Evolutionary conservation across 2,329 filamentous ascomycete genomes (phyloP).

Genomic region (Fusarium buxicola): DNA sequence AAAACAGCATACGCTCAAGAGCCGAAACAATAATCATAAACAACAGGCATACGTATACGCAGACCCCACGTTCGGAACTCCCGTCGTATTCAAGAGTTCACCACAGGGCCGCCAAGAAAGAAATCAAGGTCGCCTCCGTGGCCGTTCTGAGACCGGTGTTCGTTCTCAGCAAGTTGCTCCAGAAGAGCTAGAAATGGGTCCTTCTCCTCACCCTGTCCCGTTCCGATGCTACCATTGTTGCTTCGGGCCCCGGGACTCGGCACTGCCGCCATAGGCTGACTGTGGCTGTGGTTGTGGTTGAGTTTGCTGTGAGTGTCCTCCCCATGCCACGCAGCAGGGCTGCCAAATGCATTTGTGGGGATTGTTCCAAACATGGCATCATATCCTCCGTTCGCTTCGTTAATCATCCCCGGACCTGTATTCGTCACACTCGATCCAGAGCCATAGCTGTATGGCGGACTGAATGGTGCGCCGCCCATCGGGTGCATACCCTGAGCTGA

Average conservation of each 20-base stretch:
- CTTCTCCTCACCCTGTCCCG: slow-evolving; percentile 71
- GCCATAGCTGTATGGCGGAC: slow-evolving; percentile 56
- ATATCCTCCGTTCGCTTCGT: slow-evolving; percentile 55
- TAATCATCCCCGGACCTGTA: slow-evolving; percentile 44
- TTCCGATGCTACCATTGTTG: slow-evolving; percentile 62
- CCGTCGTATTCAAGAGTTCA: slow-evolving; percentile 24
- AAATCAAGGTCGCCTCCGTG: slow-evolving; percentile 82
- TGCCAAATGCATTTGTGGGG: slow-evolving; percentile 65
- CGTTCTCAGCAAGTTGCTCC: slow-evolving; percentile 86
- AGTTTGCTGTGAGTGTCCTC: slow-evolving; percentile 49
- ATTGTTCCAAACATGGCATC: slow-evolving; percentile 71
- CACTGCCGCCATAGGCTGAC: slow-evolving; percentile 37
- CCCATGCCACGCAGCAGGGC: slow-evolving; percentile 63
- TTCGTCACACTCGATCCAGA: slow-evolving; percentile 47
- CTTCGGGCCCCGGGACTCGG: slow-evolving; percentile 61
- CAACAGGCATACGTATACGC: background rate
- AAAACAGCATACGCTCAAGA: background rate
- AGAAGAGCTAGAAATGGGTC: slow-evolving; percentile 84
- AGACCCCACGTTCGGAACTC: background rate
- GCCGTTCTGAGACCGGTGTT: slow-evolving; percentile 69
- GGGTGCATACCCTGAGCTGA: slow-evolving; percentile 46
- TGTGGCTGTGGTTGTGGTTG: slow-evolving; percentile 32
- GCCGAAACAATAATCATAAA: slow-evolving; percentile 10
- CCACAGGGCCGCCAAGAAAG: slow-evolving; percentile 64
- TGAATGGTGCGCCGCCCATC: slow-evolving; percentile 53